Percentiles rank a stretch among this genome's conserved stretches.
These are phyloP conservation scores for Oemleria cerasiformis DNA, from an alignment of 306 rosid genomes.

Conservation along the genomic window DNA sequence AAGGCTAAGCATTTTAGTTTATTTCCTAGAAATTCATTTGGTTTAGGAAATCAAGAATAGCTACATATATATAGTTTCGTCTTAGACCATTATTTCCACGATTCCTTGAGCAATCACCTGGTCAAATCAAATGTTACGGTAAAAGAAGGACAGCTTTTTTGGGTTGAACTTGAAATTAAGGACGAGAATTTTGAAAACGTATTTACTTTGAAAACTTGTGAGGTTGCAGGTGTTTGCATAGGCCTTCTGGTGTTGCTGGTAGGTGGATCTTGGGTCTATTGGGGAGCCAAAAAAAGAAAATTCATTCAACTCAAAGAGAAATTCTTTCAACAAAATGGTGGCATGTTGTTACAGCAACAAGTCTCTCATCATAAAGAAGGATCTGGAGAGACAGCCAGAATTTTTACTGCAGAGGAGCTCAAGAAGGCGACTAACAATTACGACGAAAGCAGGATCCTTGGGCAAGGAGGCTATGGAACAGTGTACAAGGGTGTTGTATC, in stretches of 20 bases:
- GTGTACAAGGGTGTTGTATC: constrained; percentile 23
- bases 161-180: too few relatives aligned
- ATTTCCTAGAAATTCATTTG: neutral
- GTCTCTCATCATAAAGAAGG: neutral
- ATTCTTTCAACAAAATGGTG: constrained; percentile 29
- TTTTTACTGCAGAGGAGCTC: constrained; percentile 20
- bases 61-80: neutral
- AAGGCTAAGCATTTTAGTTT: neutral
- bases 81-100: neutral
- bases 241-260: constrained; percentile 6
- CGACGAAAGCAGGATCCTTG: constrained; percentile 9
- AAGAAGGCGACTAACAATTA: constrained; percentile 20
- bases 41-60: neutral
- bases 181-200: too few relatives aligned
- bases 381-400: neutral
- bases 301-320: constrained; percentile 1
- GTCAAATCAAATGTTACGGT: too few relatives aligned
- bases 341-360: constrained; percentile 17
- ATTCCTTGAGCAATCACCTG: neutral
- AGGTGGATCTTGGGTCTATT: constrained; percentile 12
- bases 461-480: constrained; percentile 28
- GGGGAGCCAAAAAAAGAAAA: constrained; percentile 9
- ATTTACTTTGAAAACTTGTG: neutral
- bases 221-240: neutral
- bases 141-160: too few relatives aligned